phyloP scores from a whole-genome alignment of 164 flowering plant species.

The Chimonanthus praecox region DNA sequence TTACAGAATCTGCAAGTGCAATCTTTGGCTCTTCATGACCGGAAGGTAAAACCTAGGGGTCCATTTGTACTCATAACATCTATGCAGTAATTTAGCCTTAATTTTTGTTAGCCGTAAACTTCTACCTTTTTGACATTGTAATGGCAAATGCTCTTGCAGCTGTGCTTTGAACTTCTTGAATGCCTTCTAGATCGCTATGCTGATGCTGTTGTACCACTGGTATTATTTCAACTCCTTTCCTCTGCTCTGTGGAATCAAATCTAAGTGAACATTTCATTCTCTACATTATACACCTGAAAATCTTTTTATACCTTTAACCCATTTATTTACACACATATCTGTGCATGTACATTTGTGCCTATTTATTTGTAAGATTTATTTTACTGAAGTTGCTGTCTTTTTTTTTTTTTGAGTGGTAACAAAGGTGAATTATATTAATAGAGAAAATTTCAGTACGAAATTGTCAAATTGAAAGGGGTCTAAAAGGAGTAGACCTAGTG shows the following conservation, averaged over 20 bases:
- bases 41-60: slow-evolving; percentile 49
- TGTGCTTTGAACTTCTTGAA: slow-evolving; percentile 74
- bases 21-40: slow-evolving; percentile 72
- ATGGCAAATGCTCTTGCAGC: slow-evolving; percentile 43
- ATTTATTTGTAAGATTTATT: too few relatives aligned
- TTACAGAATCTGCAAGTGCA: slow-evolving; percentile 67
- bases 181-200: slow-evolving; percentile 56
- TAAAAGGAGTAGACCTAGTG: too few relatives aligned
- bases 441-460: too few relatives aligned
- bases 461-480: too few relatives aligned
- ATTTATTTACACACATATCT: neutral
- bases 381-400: too few relatives aligned
- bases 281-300: neutral
- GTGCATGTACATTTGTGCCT: too few relatives aligned
- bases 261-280: neutral
- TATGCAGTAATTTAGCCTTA: neutral
- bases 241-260: neutral
- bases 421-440: too few relatives aligned
- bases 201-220: slow-evolving; percentile 49
- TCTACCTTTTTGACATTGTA: neutral
- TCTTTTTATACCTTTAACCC: neutral
- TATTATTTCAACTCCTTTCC: slow-evolving; percentile 21
- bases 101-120: neutral
- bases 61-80: neutral
- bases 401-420: too few relatives aligned